Evolutionary conservation across 345 rosid genomes (phyloP), one percentile per base, ranked within the genome.

Genomic region (Ricinus communis): DNA sequence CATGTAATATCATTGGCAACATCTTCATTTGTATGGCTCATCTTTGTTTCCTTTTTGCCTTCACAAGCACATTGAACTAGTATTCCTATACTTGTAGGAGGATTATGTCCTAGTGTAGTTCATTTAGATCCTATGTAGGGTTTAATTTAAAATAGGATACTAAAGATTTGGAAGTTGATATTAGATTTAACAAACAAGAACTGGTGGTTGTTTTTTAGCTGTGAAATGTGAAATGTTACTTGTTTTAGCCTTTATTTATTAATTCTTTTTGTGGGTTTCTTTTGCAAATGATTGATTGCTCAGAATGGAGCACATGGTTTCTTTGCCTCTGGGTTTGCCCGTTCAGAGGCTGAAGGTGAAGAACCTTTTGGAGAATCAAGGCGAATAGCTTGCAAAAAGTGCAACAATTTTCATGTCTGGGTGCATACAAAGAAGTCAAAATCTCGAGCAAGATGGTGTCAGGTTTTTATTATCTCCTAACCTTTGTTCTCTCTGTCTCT

Each of bases 401-500:
- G 98, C 66, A 75, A 82, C 69, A 76, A 71, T 80, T 86, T 88
- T 77, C 99, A 96, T 79, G 81, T 87, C 55, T 96, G 97, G 99
- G 61, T 82, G 43, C 87, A 80, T 53, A 88, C 91, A 49, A 86
- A 82, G 80, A 93, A 88, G 81, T 79, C 81, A 71, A 96, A 91
- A 85, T 83, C 95, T 61, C 91, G 38, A 75, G 99, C 99, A 75
- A 88, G 99, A 89, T 96, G 99, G 95, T 96, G 99, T 81, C 99
- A 93, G 98, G 99, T 90, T 79, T 82, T 69, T 73, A 27, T 71
- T 65, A 12, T 65, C 70, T 66, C 64, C 62, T 47, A 10, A 25
- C n/a, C n/a, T n/a, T n/a, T n/a, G n/a, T n/a, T n/a, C n/a, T n/a
- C n/a, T n/a, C n/a, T n/a, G n/a, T 46, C 41, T 62, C 15, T 30